Base-by-base conservation (phyloP, 2,329 filamentous ascomycete species). In the Xylaria multiplex region DNA sequence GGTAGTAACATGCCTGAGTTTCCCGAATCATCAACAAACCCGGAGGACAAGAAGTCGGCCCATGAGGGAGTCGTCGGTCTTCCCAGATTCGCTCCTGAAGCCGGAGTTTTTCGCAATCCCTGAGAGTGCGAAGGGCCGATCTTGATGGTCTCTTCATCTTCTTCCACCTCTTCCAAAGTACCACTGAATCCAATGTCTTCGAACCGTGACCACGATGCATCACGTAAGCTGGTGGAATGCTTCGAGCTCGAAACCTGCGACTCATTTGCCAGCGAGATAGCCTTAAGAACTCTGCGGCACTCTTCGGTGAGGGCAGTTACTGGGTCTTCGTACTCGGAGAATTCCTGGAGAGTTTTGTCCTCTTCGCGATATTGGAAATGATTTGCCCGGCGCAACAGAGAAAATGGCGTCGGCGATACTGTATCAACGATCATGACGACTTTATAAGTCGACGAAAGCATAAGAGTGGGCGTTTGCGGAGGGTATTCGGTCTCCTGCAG, bases 381-480 rank as follows among this genome's bases (percentile, higher is more conserved):
- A 77, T 93, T 97, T 52, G 94, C 93, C 72, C 96, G 89, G 67
- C 96, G 91, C 49, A 99, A 83, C 13, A 99, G 85, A 2, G 96
- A 87, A 79, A 98, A 98, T 0, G 96, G 96, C 0, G 94, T 97
- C 0, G 96, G 93, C 0, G 96, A 99, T 42, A 99, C 95, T 0
- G 90, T 89, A 72, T 98, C 93, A 22, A 99, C 96, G 70, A 97
- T 94, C 94, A 99, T 97, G 66, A 97, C 90, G 4, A 99, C 93
- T 76, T 93, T 94, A 67, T 93, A 91, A 2, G 94, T 97, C 1
- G 87, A 86, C 4, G 91, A 88, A 76, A 94, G 91, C 77, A 97
- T 85, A 42, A 97, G 83, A 0, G 86, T 84, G 9, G 93, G 92
- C 40, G 88, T 85, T 72, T 93, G 88, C 0, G 96, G 96, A 1